Evolutionary conservation across 371 early-diverging fungal genomes (phyloP), one percentile per base, ranked within the genome.

Genomic region (Parasitella parasitica): DNA sequence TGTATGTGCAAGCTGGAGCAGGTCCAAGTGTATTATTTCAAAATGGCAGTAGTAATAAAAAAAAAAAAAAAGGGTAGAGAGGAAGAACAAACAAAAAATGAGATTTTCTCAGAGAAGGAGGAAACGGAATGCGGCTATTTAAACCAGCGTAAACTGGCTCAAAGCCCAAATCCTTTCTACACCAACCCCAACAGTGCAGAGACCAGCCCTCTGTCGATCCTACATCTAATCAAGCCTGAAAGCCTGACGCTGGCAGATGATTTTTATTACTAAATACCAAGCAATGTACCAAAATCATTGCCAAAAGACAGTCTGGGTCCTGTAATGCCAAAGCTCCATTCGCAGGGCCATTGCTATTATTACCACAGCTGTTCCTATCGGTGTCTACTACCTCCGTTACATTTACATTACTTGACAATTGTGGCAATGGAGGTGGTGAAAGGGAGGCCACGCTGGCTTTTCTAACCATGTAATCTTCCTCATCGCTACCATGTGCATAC

Each of bases 401-500:
- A n/a, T n/a, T 18, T 7, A 41, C n/a, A 38, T 56, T 24, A 26
- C 27, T 9, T 46, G 46, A 24, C 24, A 54, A 13, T 6, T 26
- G 30, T 22, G 62, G 56, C 46, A 67, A 15, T 4, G 61, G 55
- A 54, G 68, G 63, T 2, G 61, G 57, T 7, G 59, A 56, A 22
- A 62, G 62, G 16, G 66, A 62, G 4, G 50, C 20, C 8, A 56
- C 46, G 38, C 51, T 32, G 6, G 38, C 57, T 12, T 30, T 39
- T 20, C 37, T 32, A 0, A 36, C 48, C 20, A 58, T 61, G 11
- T 26, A 32, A 3, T 38, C 50, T 38, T 69, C 69, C 24, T 69
- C 70, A 12, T 72, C 70, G 39, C 66, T 69, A 39, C 69, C 72
- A 16, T 66, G 70, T 20, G 57, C 54, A 41, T 72, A 72, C 16